phyloP scores from a whole-genome alignment of 1,284 basidiomycete species.

The Cryptococcus sp. region DNA sequence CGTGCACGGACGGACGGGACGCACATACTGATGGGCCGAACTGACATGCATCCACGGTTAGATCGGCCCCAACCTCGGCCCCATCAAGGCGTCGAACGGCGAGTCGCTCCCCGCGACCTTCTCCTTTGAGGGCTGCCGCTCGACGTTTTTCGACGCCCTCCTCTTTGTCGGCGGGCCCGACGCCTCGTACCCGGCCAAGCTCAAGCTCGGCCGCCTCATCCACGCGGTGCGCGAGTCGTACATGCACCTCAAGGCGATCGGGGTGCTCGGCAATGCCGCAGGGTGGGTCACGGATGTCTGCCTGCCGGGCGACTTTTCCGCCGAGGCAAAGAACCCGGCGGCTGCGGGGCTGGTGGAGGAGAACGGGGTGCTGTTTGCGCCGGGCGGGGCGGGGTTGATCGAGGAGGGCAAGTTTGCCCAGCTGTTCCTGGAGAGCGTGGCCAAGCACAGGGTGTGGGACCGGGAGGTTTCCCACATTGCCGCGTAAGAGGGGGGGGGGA shows the following conservation, averaged over 20 bases:
- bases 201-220: constrained; percentile 49
- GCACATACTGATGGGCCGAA: background rate
- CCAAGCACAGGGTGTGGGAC: constrained; percentile 48
- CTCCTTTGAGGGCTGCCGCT: constrained; percentile 62
- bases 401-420: constrained; percentile 48
- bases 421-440: constrained; percentile 37
- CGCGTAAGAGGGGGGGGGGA: constrained; percentile 35
- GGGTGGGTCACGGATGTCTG: constrained; percentile 36
- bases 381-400: constrained; percentile 40
- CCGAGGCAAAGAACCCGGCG: constrained; percentile 23
- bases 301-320: constrained; percentile 41
- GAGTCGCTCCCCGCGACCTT: constrained; percentile 31
- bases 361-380: constrained; percentile 47
- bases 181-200: constrained; percentile 55
- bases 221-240: constrained; percentile 73
- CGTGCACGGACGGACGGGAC: too few species aligned
- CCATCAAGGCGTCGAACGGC: constrained; percentile 53
- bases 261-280: constrained; percentile 59
- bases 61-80: constrained; percentile 63
- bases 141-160: constrained; percentile 74
- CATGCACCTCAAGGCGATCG: constrained; percentile 72
- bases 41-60: background rate
- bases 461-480: constrained; percentile 46
- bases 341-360: constrained; percentile 29
- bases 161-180: constrained; percentile 63